Evolutionary conservation across 148 eudicot genomes (phyloP), one percentile per base, ranked within the genome.

Genomic region (Amaranthus hypochondriacus): DNA sequence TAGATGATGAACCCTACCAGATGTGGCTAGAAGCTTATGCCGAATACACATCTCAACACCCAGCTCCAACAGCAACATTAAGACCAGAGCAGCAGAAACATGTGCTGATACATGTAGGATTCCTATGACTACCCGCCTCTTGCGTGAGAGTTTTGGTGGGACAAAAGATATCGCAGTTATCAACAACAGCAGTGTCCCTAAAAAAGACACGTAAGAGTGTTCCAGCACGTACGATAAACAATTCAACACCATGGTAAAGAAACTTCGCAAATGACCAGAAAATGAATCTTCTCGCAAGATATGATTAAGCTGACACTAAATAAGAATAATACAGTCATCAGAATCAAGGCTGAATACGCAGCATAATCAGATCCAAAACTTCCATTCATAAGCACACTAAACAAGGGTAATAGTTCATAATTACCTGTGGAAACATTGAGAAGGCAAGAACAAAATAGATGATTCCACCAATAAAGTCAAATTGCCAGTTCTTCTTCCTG

Each of bases 371-470:
- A 72, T 6, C 60, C 50, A n/a, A 28, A 8, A 55, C 6, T 1
- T 58, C 62, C 43, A 52, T 44, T 50, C 6, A 12, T 14, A 4
- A 73, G 44, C 15, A 49, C 3, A n/a, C 28, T 18, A 42, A 3
- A 15, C 13, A 28, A 4, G 48, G 49, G 48, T 56, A 68, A 55
- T 18, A 39, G 51, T 48, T 28, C 44, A 66, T 28, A 48, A 64
- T 84, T 82, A 92, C 99, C 95, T 89, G 99, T 55, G 99, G 99
- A 75, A 96, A 96, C 99, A 96, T 89, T 71, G 99, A 96, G 81
- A 90, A 92, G 54, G 92, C 94, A 57, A 96, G 78, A 56, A 92
- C 76, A 66, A 96, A 96, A 82, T 96, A 96, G 81, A 96, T 92
- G 64, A 96, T 84, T 76, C 99, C 99, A 48, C 99, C 99, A 79